phyloP scores from a whole-genome alignment of 805 yeast genomes.

The Starmerella floricola region DNA sequence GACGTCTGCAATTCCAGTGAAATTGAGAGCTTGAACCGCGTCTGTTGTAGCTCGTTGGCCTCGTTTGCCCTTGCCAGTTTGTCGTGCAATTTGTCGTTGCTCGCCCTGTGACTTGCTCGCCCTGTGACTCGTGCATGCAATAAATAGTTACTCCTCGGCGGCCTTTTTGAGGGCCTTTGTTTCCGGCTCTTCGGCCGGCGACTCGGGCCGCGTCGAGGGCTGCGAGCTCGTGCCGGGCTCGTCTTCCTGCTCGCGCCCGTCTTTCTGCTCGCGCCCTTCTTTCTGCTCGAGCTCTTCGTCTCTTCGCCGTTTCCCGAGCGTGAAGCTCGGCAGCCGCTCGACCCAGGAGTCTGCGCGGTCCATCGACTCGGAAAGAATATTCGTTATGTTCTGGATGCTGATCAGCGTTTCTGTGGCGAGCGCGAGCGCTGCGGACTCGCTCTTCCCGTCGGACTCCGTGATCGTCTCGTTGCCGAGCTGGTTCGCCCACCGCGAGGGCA shows the following conservation, averaged over 20 bases:
- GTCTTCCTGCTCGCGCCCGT: no score
- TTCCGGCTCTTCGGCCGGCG: not conserved
- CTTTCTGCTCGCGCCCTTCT: no score
- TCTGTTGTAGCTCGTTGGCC: no score
- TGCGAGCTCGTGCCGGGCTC: no score
- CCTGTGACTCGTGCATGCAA: no score
- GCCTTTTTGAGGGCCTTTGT: not conserved
- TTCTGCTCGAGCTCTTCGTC: slow-evolving; percentile 12
- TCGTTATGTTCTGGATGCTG: slow-evolving; percentile 71
- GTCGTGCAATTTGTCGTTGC: no score
- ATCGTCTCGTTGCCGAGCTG: slow-evolving; percentile 23
- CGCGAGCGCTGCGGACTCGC: slow-evolving; percentile 59
- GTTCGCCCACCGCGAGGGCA: slow-evolving; percentile 64
- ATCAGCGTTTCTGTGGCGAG: slow-evolving; percentile 83
- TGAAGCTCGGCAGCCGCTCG: slow-evolving; percentile 22
- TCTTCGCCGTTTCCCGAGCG: slow-evolving; percentile 24
- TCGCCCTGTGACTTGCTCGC: no score
- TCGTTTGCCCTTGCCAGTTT: no score
- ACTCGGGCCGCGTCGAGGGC: no score
- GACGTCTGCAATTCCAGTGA: no score
- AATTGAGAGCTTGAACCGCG: no score
- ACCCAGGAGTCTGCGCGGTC: slow-evolving; percentile 79
- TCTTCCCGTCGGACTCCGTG: slow-evolving; percentile 23
- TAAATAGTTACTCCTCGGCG: not conserved
- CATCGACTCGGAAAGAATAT: slow-evolving; percentile 73